Conservation (phyloP, 2,329 filamentous ascomycete species). For the Diaporthe ilicicola region DNA sequence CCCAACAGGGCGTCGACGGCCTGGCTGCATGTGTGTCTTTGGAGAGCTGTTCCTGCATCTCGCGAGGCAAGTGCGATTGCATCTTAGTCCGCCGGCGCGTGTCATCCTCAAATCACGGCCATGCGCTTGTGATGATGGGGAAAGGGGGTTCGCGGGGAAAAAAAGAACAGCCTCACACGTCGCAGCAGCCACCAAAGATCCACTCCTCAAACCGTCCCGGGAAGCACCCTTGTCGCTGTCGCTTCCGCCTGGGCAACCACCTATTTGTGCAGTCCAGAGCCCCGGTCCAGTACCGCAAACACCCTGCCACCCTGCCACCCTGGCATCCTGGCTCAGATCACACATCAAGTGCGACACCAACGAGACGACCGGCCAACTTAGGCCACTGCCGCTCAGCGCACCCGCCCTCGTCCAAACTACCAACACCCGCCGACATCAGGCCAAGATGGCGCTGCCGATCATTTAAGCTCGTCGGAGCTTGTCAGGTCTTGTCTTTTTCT, state of each 20-base stretch:
- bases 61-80: neutral
- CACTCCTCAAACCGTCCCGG: neutral
- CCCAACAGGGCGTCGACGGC: neutral
- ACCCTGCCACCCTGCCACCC: neutral
- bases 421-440: conserved; percentile 4
- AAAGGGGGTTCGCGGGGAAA: neutral
- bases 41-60: neutral
- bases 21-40: neutral
- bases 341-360: conserved; percentile 29
- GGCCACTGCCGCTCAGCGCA: neutral
- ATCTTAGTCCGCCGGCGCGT: neutral
- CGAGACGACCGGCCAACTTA: conserved; percentile 15
- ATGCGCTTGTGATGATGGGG: neutral
- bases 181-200: neutral
- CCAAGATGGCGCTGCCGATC: conserved; percentile 9
- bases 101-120: neutral
- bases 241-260: neutral
- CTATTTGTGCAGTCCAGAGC: too few species aligned
- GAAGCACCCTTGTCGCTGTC: neutral
- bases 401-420: conserved; percentile 10
- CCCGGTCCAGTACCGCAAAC: too few species aligned
- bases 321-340: conserved; percentile 25
- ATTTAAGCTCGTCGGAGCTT: conserved; percentile 7
- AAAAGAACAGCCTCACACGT: conserved; percentile 5
- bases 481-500: conserved; percentile 27